Evolutionary conservation across 2,329 filamentous ascomycete genomes (phyloP).

Genomic region (Hypoxylon sp.): DNA sequence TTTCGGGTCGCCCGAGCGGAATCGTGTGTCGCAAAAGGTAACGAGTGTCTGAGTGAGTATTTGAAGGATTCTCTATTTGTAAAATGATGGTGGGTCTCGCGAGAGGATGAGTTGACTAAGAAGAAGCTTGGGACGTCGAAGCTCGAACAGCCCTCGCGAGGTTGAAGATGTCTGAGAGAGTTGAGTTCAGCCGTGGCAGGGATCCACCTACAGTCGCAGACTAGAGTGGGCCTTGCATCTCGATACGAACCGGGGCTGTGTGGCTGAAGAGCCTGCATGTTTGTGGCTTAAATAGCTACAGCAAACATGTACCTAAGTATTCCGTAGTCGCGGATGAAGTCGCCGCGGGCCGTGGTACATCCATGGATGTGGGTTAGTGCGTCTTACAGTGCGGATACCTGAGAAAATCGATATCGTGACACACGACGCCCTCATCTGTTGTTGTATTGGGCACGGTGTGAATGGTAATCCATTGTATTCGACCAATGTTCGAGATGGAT

Average conservation of each 20-base stretch:
- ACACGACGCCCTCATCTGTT: not conserved
- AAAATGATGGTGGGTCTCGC: not conserved
- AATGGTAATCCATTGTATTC: not conserved
- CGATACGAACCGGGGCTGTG: constrained; percentile 1
- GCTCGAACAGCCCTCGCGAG: constrained; percentile 2
- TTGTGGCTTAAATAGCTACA: not conserved
- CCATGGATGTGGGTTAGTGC: too few species aligned
- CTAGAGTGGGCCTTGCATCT: constrained; percentile 7
- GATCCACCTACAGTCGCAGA: not conserved
- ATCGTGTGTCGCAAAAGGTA: not conserved
- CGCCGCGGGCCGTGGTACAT: not conserved
- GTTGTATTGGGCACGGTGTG: not conserved
- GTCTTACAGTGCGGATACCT: not conserved
- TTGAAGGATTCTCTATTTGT: not conserved
- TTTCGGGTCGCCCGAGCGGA: not conserved
- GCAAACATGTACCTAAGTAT: too few species aligned
- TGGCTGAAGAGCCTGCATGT: not conserved
- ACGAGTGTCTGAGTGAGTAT: not conserved
- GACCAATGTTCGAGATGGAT: not conserved
- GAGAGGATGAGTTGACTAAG: not conserved
- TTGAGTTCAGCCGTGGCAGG: not conserved
- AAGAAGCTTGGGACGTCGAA: not conserved
- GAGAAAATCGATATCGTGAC: not conserved
- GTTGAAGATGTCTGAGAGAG: constrained; percentile 8
- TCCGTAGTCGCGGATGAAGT: not conserved